These are phyloP conservation scores for Diaporthe sp. DNA, from an alignment of 2,329 filamentous ascomycete genomes.

Conservation along the genomic window DNA sequence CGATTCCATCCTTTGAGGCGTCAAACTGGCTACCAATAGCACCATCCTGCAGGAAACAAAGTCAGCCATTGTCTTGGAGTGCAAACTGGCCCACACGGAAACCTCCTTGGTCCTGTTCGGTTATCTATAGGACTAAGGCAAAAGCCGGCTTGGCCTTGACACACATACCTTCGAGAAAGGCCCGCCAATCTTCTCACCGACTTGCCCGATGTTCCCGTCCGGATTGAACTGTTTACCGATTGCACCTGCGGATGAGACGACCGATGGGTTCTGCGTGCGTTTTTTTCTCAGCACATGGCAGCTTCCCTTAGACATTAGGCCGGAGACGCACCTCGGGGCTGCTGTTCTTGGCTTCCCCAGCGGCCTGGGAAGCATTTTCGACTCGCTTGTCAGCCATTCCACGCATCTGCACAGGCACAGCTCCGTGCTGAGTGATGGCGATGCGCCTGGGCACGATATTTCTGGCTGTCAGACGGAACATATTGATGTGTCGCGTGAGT, in stretches of 20 bases:
- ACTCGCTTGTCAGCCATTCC: conserved; percentile 19
- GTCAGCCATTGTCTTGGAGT: background rate
- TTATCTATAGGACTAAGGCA: too few species aligned
- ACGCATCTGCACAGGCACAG: background rate
- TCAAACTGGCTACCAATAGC: conserved; percentile 25
- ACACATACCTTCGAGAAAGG: conserved; percentile 21
- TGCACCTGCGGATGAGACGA: conserved; percentile 6
- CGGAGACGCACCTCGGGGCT: background rate
- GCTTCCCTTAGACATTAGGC: too few species aligned
- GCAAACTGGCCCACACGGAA: too few species aligned
- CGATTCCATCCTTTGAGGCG: conserved; percentile 25
- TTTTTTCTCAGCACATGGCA: background rate
- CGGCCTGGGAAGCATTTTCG: conserved; percentile 19
- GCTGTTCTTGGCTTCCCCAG: conserved; percentile 16
- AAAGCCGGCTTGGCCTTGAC: background rate
- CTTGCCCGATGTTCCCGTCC: conserved; percentile 19
- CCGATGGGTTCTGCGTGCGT: background rate
- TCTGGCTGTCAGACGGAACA: conserved; percentile 10
- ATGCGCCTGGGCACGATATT: background rate
- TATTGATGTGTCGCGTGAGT: background rate
- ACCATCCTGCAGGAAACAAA: background rate
- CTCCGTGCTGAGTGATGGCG: background rate
- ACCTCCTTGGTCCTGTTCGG: background rate
- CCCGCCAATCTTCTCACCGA: conserved; percentile 23
- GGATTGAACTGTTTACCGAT: conserved; percentile 28